phyloP scores from a whole-genome alignment of 208 protist genomes.

The Leishmania major region DNA sequence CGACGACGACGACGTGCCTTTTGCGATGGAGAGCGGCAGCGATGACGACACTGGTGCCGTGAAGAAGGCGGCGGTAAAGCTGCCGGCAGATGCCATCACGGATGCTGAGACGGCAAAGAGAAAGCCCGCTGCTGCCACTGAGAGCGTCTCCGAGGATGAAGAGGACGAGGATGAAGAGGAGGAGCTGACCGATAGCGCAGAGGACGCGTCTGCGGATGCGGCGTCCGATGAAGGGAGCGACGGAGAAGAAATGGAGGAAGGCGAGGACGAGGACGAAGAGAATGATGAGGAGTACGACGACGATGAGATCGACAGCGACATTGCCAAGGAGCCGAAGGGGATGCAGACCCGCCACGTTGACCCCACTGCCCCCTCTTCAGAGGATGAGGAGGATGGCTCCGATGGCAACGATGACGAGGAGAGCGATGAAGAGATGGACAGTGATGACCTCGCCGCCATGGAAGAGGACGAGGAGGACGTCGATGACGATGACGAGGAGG shows the following conservation, averaged over 20 bases:
- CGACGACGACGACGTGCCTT: conserved; percentile 31
- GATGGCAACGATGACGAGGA: conserved; percentile 33
- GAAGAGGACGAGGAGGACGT: conserved; percentile 29
- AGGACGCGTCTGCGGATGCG: conserved; percentile 15
- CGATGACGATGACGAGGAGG: conserved; percentile 31
- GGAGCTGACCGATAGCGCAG: conserved; percentile 13
- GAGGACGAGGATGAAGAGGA: conserved; percentile 1
- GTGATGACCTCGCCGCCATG: conserved; percentile 32
- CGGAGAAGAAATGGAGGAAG: conserved; percentile 25
- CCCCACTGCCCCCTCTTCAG: conserved; percentile 30
- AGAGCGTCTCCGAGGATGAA: conserved; percentile 1
- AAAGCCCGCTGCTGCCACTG: neutral
- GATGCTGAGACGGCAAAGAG: conserved; percentile 8
- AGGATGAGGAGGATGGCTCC: conserved; percentile 44
- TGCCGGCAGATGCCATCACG: conserved; percentile 33
- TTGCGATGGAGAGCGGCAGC: conserved; percentile 23
- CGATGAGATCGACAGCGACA: conserved; percentile 36
- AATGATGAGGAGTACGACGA: conserved; percentile 42
- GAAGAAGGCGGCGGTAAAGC: conserved; percentile 8
- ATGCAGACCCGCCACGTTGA: conserved; percentile 18
- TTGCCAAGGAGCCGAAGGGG: conserved; percentile 20
- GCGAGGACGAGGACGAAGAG: conserved; percentile 54
- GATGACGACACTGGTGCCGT: conserved; percentile 27
- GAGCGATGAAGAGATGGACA: conserved; percentile 35
- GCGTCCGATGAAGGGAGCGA: conserved; percentile 30